Conservation (phyloP, 139 green algal species). For the Pseudopediastrum boryanum region DNA sequence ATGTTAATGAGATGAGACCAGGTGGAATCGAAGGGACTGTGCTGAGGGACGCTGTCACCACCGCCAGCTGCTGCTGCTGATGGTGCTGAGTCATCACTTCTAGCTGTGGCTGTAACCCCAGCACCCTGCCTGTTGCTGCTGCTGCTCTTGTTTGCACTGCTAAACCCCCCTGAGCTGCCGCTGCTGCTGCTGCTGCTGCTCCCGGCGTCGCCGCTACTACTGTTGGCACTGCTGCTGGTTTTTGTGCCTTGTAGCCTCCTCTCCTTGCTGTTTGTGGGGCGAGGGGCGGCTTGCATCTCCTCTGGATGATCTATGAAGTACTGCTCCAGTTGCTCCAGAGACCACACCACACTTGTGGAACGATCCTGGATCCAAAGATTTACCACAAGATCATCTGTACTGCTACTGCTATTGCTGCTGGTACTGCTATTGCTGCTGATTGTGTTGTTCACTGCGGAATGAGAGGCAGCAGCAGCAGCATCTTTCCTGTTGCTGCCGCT, state of each 20-base stretch:
- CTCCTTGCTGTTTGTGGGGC: neutral
- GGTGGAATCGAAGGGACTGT: too few species aligned
- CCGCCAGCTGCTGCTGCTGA: neutral
- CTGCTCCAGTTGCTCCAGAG: slow-evolving; percentile 48
- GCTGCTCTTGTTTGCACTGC: neutral
- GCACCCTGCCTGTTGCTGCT: slow-evolving; percentile 1
- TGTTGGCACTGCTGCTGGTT: neutral
- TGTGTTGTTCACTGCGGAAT: slow-evolving; percentile 20
- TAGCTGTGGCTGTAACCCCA: too few species aligned
- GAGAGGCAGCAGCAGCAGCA: slow-evolving; percentile 16
- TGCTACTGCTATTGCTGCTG: slow-evolving; percentile 23
- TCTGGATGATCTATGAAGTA: slow-evolving; percentile 41
- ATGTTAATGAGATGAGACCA: too few species aligned
- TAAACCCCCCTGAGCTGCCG: neutral
- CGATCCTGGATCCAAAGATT: slow-evolving; percentile 75
- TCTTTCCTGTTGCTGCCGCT: slow-evolving; percentile 8
- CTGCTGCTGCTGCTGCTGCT: slow-evolving; percentile 3
- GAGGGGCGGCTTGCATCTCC: slow-evolving; percentile 21
- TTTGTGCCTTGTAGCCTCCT: neutral
- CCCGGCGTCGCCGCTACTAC: neutral
- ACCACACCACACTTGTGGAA: slow-evolving; percentile 56
- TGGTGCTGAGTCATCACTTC: too few species aligned
- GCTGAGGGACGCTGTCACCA: neutral
- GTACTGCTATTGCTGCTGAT: slow-evolving; percentile 16
- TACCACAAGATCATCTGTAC: slow-evolving; percentile 57